These are phyloP conservation scores for Dioscorea alata DNA, from an alignment of 106 monocot species.

Conservation along the genomic window DNA sequence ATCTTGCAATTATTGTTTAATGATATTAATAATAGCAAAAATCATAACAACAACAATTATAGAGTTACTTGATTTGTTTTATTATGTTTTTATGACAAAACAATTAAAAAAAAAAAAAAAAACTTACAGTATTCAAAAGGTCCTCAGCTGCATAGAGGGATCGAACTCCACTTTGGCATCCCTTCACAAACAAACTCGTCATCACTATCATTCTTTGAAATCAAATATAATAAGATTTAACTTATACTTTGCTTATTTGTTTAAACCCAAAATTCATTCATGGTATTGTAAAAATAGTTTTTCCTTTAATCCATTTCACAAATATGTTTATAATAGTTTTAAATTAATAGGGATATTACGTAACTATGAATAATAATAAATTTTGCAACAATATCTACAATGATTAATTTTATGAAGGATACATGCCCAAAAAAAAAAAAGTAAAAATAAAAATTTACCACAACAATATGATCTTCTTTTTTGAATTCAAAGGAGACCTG, in stretches of 20 bases:
- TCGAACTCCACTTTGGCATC: conserved; percentile 48
- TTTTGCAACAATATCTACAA: not conserved
- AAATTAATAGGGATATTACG: not conserved
- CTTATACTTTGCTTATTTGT: too few species aligned
- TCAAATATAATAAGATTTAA: too few species aligned
- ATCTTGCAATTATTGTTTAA: not conserved
- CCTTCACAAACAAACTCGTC: conserved; percentile 20
- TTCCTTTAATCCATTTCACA: not conserved
- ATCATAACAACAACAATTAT: not conserved
- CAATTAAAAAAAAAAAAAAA: not conserved
- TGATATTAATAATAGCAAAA: not conserved
- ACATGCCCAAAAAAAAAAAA: too few species aligned
- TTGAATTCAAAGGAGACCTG: conserved; percentile 36
- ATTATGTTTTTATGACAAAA: not conserved
- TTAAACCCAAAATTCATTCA: too few species aligned
- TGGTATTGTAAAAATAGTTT: not conserved
- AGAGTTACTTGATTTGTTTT: too few species aligned
- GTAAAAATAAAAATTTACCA: too few species aligned
- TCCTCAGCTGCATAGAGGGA: conserved; percentile 55
- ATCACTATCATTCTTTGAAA: too few species aligned
- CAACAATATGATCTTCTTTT: conserved; percentile 62
- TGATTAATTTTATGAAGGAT: not conserved
- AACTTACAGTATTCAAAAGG: conserved; percentile 53
- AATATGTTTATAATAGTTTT: not conserved
- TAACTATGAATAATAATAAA: not conserved